Base-by-base conservation (phyloP, 2,329 filamentous ascomycete genomes). In the Leptosphaerulina australis region DNA sequence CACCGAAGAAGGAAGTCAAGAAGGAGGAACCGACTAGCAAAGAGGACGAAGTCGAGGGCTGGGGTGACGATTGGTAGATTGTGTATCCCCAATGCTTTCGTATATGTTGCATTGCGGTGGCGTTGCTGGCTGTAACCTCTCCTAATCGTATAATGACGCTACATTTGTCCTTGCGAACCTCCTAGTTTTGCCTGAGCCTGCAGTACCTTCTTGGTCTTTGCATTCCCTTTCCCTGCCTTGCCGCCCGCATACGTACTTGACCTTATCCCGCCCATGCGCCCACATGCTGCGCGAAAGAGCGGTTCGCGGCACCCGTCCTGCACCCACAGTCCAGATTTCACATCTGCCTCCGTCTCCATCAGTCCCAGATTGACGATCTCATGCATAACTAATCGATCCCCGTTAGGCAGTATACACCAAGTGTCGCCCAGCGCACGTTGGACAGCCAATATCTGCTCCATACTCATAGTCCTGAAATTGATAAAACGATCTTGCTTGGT, bases 391-490 rank as follows among this genome's bases (percentile, higher is more conserved):
- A 71, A 20, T 14, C 68, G 56, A n/a, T 68, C 49, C 4, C 62
- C 67, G 8, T 62, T 64, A 2, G 63, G 63, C 15, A 71, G 44
- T 2, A 39, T 20, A 25, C 74, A 87, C 89, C 90, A 95, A 5
- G 90, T 69, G 4, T 83, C 76, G 0, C 85, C 86, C 11, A 93
- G 74, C 0, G 87, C 85, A 7, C 81, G 78, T 40, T 82, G 75
- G 4, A 82, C 79, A 4, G 81, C 77, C 5, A 75, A 66, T 12
- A 92, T 79, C 1, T 83, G 78, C 3, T 76, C 71, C n/a, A 78
- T 74, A 0, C 75, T 74, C 78, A 83, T 84, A 3, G 63, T 70
- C 0, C 58, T 35, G 80, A 87, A 90, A 53, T 85, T 74, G 6
- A 96, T 73, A 50, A 84, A 81, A 2, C 78, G 75, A 60, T 93